Conservation (phyloP, 371 early-diverging fungal genomes). For the Amoeboaphelidium occidentale region DNA sequence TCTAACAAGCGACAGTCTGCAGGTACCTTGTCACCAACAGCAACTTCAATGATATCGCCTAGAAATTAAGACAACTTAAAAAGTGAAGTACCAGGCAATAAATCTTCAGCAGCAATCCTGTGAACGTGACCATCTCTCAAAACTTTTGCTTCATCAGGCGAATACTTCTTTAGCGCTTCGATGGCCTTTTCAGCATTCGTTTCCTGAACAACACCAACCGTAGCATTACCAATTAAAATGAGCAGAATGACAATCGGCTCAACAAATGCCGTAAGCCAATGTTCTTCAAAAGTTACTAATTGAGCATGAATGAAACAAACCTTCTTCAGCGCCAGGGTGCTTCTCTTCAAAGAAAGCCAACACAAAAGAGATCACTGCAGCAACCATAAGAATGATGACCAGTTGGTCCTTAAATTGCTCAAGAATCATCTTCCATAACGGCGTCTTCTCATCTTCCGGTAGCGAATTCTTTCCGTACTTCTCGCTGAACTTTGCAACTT, state of each 20-base stretch:
- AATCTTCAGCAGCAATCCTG: slow-evolving; percentile 43
- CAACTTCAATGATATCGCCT: slow-evolving; percentile 4
- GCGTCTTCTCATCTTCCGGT: slow-evolving; percentile 49
- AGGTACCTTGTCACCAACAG: slow-evolving; percentile 77
- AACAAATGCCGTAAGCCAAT: slow-evolving; percentile 50
- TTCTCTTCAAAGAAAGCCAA: slow-evolving; percentile 67
- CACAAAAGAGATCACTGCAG: slow-evolving; percentile 75
- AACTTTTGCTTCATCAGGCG: slow-evolving; percentile 82
- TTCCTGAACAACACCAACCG: slow-evolving; percentile 90
- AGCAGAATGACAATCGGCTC: slow-evolving; percentile 89
- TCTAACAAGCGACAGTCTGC: slow-evolving; percentile 72
- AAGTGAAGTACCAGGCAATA: slow-evolving; percentile 95
- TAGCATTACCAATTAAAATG: slow-evolving; percentile 88
- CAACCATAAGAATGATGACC: slow-evolving; percentile 69
- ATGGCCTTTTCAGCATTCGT: slow-evolving; percentile 87
- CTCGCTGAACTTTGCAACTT: slow-evolving; percentile 24
- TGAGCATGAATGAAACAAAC: slow-evolving; percentile 10
- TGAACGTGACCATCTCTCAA: slow-evolving; percentile 39
- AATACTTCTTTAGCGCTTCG: slow-evolving; percentile 77
- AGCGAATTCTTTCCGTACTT: slow-evolving; percentile 43
- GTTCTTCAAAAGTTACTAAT: background rate
- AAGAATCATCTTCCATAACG: slow-evolving; percentile 66
- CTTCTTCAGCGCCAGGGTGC: slow-evolving; percentile 15
- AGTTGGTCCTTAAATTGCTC: slow-evolving; percentile 95
- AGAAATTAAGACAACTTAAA: slow-evolving; percentile 47